These are phyloP conservation scores for Penicillium vulpinum DNA, from an alignment of 2,329 filamentous ascomycete species.

Conservation along the genomic window DNA sequence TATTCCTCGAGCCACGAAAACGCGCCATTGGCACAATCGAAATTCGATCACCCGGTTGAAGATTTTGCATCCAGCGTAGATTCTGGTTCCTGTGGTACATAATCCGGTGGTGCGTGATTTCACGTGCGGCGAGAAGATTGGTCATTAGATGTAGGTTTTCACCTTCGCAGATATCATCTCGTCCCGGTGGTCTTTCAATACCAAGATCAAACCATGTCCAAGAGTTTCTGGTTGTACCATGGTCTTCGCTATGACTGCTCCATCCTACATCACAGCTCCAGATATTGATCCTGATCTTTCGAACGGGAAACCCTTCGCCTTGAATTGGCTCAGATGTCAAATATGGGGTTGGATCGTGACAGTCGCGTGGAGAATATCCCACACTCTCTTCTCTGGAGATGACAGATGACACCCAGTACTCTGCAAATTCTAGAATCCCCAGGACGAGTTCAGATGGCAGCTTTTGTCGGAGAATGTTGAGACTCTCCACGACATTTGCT, in stretches of 20 bases:
- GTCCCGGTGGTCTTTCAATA: not conserved
- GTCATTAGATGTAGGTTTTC: not conserved
- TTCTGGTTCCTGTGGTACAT: not conserved
- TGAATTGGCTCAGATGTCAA: constrained; percentile 5
- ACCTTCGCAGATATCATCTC: not conserved
- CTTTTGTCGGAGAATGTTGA: constrained; percentile 6
- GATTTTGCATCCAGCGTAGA: not conserved
- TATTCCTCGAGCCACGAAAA: constrained; percentile 9
- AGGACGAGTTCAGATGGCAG: constrained; percentile 11
- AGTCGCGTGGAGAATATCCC: not conserved
- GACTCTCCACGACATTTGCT: not conserved
- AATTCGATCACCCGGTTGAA: constrained; percentile 4
- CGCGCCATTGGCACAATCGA: constrained; percentile 5
- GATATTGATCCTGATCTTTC: constrained; percentile 9
- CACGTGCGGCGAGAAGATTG: constrained; percentile 8
- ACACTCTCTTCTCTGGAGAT: not conserved
- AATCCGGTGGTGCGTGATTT: not conserved
- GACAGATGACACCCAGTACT: constrained; percentile 8
- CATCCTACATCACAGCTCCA: constrained; percentile 14
- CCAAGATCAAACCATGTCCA: constrained; percentile 14
- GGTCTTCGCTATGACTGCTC: constrained; percentile 1
- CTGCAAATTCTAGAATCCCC: constrained; percentile 4
- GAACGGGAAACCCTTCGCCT: constrained; percentile 7
- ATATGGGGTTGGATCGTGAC: constrained; percentile 3
- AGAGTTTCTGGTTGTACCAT: constrained; percentile 2